Evolutionary conservation across 2,329 filamentous ascomycete species (phyloP).

Genomic region (Botrytis squamosa): DNA sequence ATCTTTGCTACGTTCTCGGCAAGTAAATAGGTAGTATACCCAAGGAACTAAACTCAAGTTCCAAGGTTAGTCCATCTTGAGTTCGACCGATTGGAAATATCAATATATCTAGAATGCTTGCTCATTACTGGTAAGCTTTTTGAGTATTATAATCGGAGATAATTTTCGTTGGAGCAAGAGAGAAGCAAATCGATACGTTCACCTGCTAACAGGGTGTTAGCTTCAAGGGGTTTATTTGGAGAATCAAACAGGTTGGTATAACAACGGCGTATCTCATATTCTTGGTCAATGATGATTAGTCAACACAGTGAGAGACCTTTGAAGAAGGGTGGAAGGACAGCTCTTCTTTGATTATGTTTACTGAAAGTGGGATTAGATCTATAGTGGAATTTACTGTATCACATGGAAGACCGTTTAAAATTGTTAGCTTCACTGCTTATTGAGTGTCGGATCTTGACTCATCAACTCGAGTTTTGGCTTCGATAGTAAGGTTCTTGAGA

Average conservation of each 20-base stretch:
- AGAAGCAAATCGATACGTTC: not conserved
- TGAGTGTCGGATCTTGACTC: too few species aligned
- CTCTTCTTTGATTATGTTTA: not conserved
- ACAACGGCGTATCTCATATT: not conserved
- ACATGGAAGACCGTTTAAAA: not conserved
- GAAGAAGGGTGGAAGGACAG: not conserved
- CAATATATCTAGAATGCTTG: not conserved
- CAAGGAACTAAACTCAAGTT: not conserved
- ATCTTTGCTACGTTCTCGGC: not conserved
- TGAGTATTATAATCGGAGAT: not conserved
- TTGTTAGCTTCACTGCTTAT: not conserved
- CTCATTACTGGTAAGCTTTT: not conserved
- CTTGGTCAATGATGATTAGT: not conserved
- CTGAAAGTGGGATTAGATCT: not conserved
- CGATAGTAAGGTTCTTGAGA: not conserved
- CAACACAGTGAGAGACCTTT: not conserved
- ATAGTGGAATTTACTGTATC: not conserved
- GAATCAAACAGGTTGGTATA: not conserved
- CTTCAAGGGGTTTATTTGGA: not conserved
- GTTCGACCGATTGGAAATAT: not conserved
- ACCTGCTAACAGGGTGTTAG: too few species aligned
- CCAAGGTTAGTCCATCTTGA: not conserved
- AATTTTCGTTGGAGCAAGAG: not conserved
- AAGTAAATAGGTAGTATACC: not conserved
- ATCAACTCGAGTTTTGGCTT: not conserved